Evolutionary conservation across 1,284 basidiomycete species (phyloP).

Genomic region (Microbotryomycetes sp.): DNA sequence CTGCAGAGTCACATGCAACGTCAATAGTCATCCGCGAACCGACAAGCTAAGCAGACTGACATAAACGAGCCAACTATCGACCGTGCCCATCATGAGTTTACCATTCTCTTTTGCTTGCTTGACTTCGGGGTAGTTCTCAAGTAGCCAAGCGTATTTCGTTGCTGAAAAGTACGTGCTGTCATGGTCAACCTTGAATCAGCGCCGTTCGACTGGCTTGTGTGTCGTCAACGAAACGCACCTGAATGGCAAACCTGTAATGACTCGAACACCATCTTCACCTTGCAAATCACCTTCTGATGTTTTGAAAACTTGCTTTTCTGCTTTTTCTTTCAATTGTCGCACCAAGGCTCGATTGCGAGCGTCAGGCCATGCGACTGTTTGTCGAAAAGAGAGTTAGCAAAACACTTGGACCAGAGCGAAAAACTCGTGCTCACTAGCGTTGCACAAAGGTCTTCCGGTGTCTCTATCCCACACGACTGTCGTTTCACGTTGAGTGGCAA

Average conservation of each 20-base stretch:
- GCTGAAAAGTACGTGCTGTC: conserved; percentile 82
- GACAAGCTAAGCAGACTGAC: conserved; percentile 50
- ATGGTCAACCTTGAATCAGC: neutral
- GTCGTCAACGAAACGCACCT: conserved; percentile 46
- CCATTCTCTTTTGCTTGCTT: conserved; percentile 71
- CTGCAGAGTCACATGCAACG: conserved; percentile 44
- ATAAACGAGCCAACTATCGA: conserved; percentile 94
- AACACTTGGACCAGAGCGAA: neutral
- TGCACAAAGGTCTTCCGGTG: conserved; percentile 78
- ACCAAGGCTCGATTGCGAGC: conserved; percentile 80
- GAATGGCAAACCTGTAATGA: conserved; percentile 76
- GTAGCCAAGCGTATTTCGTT: conserved; percentile 94
- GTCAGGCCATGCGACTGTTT: conserved; percentile 95
- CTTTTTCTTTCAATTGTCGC: conserved; percentile 65
- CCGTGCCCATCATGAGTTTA: conserved; percentile 83
- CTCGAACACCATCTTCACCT: conserved; percentile 62
- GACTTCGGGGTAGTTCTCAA: conserved; percentile 78
- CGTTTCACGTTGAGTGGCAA: conserved; percentile 97
- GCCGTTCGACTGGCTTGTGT: neutral
- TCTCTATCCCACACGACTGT: conserved; percentile 86
- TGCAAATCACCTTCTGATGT: conserved; percentile 27
- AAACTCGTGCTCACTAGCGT: conserved; percentile 20
- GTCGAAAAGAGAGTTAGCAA: conserved; percentile 32
- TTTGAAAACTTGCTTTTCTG: conserved; percentile 46
- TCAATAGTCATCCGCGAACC: neutral